Conservation (phyloP, 176 grass and related monocot species). For the Oropetium thomaeum region DNA sequence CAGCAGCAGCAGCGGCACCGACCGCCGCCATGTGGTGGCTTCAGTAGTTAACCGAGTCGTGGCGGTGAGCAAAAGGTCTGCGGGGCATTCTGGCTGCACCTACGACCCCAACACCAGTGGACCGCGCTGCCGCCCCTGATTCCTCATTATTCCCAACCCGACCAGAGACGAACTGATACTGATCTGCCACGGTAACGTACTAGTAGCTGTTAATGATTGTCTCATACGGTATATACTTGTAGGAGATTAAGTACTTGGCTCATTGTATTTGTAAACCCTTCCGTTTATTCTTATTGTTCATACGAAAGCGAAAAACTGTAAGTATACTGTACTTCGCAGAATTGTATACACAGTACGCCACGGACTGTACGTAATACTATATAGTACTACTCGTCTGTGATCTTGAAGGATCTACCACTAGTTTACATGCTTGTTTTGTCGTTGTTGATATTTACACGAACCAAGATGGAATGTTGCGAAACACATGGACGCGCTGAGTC, state of each 20-base stretch:
- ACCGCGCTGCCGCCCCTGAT: not conserved
- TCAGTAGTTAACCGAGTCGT: not conserved
- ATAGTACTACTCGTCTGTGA: not conserved
- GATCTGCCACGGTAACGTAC: not conserved
- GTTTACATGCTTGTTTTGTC: not conserved
- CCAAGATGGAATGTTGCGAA: constrained; percentile 24
- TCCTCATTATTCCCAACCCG: not conserved
- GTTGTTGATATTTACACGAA: not conserved
- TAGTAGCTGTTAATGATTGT: not conserved
- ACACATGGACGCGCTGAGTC: constrained; percentile 30
- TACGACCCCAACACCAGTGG: not conserved
- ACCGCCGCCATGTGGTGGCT: not conserved
- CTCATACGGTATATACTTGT: not conserved
- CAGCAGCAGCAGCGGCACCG: too few relatives aligned
- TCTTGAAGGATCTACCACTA: not conserved
- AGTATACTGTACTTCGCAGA: not conserved
- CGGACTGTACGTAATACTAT: not conserved
- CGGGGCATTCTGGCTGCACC: constrained; percentile 24
- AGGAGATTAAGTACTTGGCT: not conserved
- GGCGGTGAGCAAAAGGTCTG: not conserved
- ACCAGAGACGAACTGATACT: not conserved
- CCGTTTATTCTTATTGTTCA: too few relatives aligned
- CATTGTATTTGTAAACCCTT: not conserved
- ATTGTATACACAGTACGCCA: not conserved
- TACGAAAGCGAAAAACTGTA: not conserved